Evolutionary conservation across 2,329 filamentous ascomycete species (phyloP), one percentile per base, ranked within the genome.

Genomic region (Ophiocordyceps camponoti-saundersi): DNA sequence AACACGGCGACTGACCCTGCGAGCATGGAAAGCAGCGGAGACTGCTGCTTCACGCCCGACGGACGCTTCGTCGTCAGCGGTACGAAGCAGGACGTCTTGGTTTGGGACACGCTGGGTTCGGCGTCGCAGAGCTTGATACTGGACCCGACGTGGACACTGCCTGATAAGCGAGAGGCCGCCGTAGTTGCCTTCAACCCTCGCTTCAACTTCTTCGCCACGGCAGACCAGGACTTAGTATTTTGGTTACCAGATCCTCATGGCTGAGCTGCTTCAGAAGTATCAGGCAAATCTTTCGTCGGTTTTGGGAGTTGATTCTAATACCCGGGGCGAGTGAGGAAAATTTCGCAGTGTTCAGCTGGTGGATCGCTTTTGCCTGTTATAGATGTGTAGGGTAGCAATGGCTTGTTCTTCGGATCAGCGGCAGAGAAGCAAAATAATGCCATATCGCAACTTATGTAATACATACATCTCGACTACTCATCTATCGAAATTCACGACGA

Each of bases 201-300:
- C 45, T 92, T 83, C 63, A 95, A 96, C 63, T 80, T 95, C 68
- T 75, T 96, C 53, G 89, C 87, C 10, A 92, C 82, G 42, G 92
- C 87, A 3, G 89, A 96, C 56, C 82, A 82, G 57, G 88, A 95
- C 47, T 68, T 87, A 50, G 65, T 85, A 20, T 85, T 89, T 55
- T 89, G 84, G 83, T 62, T 85, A 34, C 84, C 84, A 1, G 82
- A 87, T 59, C 75, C 78, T 42, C 70, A 75, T 55, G 45, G 42
- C 34, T 53, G 36, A 40, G 10, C 6, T 40, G 18, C 18, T 8
- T n/a, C 32, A 2, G 6, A 15, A n/a, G 32, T 16, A n/a, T 15
- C 8, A 16, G 34, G 16, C 16, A 3, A 11, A 21, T 8, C 10
- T 18, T 40, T 30, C 20, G 21, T 44, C 15, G 7, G 18, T 16